These are phyloP conservation scores for Diplodia intermedia DNA, from an alignment of 2,329 filamentous ascomycete genomes.

Conservation along the genomic window DNA sequence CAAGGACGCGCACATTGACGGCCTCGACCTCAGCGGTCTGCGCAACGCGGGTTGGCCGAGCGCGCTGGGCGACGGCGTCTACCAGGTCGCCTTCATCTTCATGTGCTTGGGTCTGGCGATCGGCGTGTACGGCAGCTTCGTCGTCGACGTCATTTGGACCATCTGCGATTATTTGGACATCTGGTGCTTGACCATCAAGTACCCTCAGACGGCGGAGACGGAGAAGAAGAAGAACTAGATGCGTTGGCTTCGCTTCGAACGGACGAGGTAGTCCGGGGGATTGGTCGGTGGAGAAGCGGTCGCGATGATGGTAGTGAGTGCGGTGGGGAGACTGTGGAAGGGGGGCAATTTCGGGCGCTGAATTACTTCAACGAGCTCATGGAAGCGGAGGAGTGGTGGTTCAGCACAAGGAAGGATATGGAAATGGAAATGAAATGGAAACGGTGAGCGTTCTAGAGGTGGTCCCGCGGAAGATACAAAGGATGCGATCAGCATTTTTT, in stretches of 20 bases:
- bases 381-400: neutral
- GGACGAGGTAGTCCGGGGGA: neutral
- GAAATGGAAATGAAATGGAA: neutral
- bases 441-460: neutral
- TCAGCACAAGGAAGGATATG: neutral
- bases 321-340: neutral
- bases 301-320: neutral
- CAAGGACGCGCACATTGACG: conserved; percentile 37
- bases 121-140: conserved; percentile 96
- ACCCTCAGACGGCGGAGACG: conserved; percentile 62
- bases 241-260: neutral
- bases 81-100: conserved; percentile 92
- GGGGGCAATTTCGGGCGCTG: neutral
- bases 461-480: neutral
- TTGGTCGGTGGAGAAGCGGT: neutral
- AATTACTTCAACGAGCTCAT: neutral
- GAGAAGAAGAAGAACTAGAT: conserved; percentile 8
- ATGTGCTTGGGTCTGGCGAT: conserved; percentile 82
- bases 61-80: conserved; percentile 65
- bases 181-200: conserved; percentile 97
- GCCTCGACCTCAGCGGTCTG: conserved; percentile 20
- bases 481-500: neutral
- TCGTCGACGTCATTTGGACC: conserved; percentile 94
- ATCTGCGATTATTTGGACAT: conserved; percentile 99
- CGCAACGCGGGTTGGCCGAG: conserved; percentile 58